A percentile compares a stretch with the other conserved stretches of the same genome.
Conservation (phyloP, 192 early-diverging fungal genomes). For the Dimargaris verticillata region DNA sequence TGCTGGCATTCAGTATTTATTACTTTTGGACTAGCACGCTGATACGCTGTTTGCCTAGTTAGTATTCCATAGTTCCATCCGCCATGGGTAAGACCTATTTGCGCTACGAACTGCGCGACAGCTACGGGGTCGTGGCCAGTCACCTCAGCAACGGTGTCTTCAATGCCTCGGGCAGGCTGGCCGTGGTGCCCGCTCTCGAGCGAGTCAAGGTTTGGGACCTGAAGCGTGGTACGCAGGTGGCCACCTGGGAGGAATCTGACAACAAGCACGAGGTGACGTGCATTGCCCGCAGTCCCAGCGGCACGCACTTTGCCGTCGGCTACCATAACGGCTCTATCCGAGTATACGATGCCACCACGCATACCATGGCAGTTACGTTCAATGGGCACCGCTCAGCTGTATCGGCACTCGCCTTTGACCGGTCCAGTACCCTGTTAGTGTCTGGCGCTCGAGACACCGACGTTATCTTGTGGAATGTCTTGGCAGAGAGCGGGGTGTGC, state of each 20-base stretch:
- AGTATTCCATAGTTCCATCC: neutral
- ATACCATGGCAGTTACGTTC: slow-evolving; percentile 49
- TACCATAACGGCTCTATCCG: slow-evolving; percentile 88
- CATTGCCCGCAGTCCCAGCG: slow-evolving; percentile 50
- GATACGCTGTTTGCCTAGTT: too few species aligned
- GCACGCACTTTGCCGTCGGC: slow-evolving; percentile 70
- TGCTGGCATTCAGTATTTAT: too few species aligned
- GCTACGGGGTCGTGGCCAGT: slow-evolving; percentile 74
- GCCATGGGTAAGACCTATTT: slow-evolving; percentile 60
- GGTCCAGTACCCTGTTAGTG: slow-evolving; percentile 59
- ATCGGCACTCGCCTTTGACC: slow-evolving; percentile 68
- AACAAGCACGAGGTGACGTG: slow-evolving; percentile 77
- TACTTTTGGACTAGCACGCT: too few species aligned
- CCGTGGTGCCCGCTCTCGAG: slow-evolving; percentile 71
- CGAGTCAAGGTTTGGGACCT: slow-evolving; percentile 71
- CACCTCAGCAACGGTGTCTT: slow-evolving; percentile 50
- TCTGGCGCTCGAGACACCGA: slow-evolving; percentile 90
- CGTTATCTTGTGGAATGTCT: slow-evolving; percentile 87
- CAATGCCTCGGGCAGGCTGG: slow-evolving; percentile 48
- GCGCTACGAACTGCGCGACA: slow-evolving; percentile 58
- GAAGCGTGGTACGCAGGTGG: slow-evolving; percentile 58
- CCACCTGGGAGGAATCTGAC: slow-evolving; percentile 62
- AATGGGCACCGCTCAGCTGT: slow-evolving; percentile 85
- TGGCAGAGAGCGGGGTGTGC: slow-evolving; percentile 75
- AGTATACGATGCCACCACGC: slow-evolving; percentile 52